Conservation (phyloP, 1,284 basidiomycete genomes). For the Heterobasidion occidentale region DNA sequence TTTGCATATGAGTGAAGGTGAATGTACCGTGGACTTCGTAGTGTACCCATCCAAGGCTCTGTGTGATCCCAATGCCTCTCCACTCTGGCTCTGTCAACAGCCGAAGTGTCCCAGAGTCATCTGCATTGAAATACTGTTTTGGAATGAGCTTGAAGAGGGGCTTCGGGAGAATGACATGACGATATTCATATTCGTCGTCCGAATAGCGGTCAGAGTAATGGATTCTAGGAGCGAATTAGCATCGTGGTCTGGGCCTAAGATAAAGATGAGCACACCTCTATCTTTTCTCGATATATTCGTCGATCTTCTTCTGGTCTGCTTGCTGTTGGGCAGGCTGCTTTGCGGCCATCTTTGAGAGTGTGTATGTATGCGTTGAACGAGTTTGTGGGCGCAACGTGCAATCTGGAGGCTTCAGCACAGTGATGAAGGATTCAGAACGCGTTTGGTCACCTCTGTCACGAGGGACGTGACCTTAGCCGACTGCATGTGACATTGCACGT, state of each 20-base stretch:
- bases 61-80: constrained; percentile 93
- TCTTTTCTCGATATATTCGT: constrained; percentile 47
- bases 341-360: constrained; percentile 6
- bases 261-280: constrained; percentile 28
- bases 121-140: constrained; percentile 72
- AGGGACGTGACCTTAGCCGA: too few relatives aligned
- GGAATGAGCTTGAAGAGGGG: constrained; percentile 83
- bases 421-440: not conserved
- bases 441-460: not conserved
- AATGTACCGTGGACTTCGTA: constrained; percentile 90
- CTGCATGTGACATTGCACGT: not conserved
- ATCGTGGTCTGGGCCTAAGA: constrained; percentile 4
- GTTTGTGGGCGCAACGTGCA: not conserved
- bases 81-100: constrained; percentile 85
- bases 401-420: not conserved
- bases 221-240: constrained; percentile 40
- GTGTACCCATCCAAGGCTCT: constrained; percentile 95
- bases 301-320: constrained; percentile 24
- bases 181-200: constrained; percentile 81
- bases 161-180: constrained; percentile 89
- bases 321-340: constrained; percentile 9
- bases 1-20: not conserved
- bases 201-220: constrained; percentile 81
- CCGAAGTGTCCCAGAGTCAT: constrained; percentile 75
- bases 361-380: not conserved